Percentiles rank a stretch among this genome's conserved stretches.
These are phyloP conservation scores for Colletotrichum limetticola DNA, from an alignment of 2,329 filamentous ascomycete genomes.

Conservation along the genomic window DNA sequence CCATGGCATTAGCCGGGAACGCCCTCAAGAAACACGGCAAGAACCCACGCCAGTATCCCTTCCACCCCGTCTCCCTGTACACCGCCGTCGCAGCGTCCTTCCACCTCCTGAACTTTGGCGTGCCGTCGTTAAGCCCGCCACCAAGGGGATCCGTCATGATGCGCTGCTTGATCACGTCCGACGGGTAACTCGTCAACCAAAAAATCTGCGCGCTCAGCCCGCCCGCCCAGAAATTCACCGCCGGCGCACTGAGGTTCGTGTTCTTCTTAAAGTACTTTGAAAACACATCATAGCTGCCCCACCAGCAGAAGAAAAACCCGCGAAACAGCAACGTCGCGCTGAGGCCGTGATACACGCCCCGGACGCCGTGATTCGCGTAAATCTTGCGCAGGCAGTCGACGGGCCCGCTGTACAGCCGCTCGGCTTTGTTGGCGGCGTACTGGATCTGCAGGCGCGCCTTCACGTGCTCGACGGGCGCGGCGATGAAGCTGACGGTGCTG, in stretches of 20 bases:
- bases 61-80: constrained; percentile 79
- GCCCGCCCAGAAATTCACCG: constrained; percentile 97
- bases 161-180: constrained; percentile 93
- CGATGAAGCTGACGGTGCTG: constrained; percentile 90
- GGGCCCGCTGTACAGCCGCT: constrained; percentile 86
- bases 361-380: constrained; percentile 76
- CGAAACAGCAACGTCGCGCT: constrained; percentile 88
- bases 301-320: constrained; percentile 97
- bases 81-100: constrained; percentile 81
- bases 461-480: constrained; percentile 93
- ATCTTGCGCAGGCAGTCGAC: constrained; percentile 84
- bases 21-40: constrained; percentile 92
- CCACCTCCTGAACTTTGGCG: constrained; percentile 79
- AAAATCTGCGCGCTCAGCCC: constrained; percentile 93
- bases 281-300: constrained; percentile 92
- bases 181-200: constrained; percentile 92
- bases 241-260: constrained; percentile 79
- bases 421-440: constrained; percentile 82
- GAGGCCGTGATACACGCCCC: constrained; percentile 87
- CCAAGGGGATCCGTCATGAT: constrained; percentile 96
- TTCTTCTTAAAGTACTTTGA: constrained; percentile 73
- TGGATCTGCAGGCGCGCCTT: constrained; percentile 96
- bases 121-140: constrained; percentile 73
- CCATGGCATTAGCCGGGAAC: constrained; percentile 96
- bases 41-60: constrained; percentile 93